Evolutionary conservation across 495 filamentous ascomycete species (phyloP).

Genomic region (Podospora pseudoanserina): DNA sequence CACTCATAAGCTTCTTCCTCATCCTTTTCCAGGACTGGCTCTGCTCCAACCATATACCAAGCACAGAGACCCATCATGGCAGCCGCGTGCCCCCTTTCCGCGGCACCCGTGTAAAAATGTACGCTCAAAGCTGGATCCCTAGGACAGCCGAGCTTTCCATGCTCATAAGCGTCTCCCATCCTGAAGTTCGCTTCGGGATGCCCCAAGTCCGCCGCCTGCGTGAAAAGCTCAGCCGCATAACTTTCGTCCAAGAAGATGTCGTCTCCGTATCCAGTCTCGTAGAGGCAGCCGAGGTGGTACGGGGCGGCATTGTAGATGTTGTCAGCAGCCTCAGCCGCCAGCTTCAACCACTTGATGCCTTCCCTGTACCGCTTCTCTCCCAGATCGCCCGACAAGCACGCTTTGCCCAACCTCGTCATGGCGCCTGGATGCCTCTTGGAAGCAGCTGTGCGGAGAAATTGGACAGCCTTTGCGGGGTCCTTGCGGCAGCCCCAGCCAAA

Average conservation of each 20-base stretch:
- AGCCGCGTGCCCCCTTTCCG: constrained; percentile 72
- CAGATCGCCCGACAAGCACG: constrained; percentile 83
- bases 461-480: constrained; percentile 83
- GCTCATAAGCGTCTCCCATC: constrained; percentile 95
- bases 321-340: constrained; percentile 84
- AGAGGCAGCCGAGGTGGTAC: constrained; percentile 83
- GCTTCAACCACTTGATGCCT: constrained; percentile 94
- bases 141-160: constrained; percentile 82
- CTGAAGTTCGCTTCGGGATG: constrained; percentile 79
- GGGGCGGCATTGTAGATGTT: constrained; percentile 87
- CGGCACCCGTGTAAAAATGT: constrained; percentile 94
- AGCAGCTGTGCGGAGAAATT: constrained; percentile 86
- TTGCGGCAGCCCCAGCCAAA: constrained; percentile 94
- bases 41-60: constrained; percentile 96
- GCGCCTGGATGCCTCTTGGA: constrained; percentile 93
- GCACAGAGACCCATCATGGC: constrained; percentile 99
- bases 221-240: constrained; percentile 93
- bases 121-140: constrained; percentile 89
- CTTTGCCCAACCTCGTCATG: constrained; percentile 85
- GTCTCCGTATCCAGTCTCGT: constrained; percentile 85
- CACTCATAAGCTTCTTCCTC: constrained; percentile 96
- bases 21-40: constrained; percentile 88
- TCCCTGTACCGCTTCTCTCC: constrained; percentile 85
- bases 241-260: constrained; percentile 85
- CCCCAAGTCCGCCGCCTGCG: constrained; percentile 88